These are phyloP conservation scores for Ganoderma resinaceum DNA, from an alignment of 1,284 basidiomycete species.

Conservation along the genomic window DNA sequence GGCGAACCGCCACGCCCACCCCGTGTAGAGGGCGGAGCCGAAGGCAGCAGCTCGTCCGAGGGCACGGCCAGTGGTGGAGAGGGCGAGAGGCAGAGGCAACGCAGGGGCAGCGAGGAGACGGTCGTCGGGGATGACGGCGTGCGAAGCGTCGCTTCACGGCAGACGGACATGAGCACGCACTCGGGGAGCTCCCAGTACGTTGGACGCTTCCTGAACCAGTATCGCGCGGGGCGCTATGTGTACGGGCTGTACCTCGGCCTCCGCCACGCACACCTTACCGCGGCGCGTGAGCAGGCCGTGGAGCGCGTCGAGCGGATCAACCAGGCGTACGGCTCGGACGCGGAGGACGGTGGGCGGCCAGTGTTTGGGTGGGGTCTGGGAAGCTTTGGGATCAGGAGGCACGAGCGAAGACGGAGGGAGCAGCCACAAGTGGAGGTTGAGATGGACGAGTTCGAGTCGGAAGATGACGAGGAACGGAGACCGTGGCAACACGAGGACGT, in stretches of 20 bases:
- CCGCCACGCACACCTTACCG: conserved; percentile 69
- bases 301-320: conserved; percentile 69
- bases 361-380: conserved; percentile 75
- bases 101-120: background rate
- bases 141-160: conserved; percentile 18
- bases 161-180: conserved; percentile 22
- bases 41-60: conserved; percentile 20
- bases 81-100: background rate
- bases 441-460: conserved; percentile 30
- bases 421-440: conserved; percentile 37
- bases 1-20: background rate
- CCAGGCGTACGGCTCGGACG: conserved; percentile 57
- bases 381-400: conserved; percentile 63
- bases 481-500: conserved; percentile 28
- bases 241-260: conserved; percentile 63
- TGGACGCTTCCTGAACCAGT: conserved; percentile 26
- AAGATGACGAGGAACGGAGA: conserved; percentile 32
- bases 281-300: conserved; percentile 68
- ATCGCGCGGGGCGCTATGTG: conserved; percentile 40
- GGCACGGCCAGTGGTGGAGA: conserved; percentile 14
- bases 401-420: conserved; percentile 19
- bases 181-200: conserved; percentile 16
- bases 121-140: background rate
- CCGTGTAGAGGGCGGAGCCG: conserved; percentile 1
- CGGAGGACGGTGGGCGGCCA: conserved; percentile 33